Conservation (phyloP, 352 stramenopile genomes). For the Pythium chondricola region DNA sequence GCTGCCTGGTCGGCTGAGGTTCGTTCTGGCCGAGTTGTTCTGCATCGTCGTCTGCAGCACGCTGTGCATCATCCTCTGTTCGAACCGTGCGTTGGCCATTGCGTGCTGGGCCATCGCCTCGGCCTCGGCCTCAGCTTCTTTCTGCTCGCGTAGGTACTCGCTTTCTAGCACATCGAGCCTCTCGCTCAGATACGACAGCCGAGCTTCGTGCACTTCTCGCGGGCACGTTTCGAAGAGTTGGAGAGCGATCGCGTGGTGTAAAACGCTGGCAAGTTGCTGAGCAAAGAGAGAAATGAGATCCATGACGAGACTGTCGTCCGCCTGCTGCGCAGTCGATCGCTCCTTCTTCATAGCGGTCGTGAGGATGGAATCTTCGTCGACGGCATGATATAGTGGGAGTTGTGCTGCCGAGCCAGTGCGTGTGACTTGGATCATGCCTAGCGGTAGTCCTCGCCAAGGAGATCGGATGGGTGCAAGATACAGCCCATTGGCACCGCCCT, state of each 20-base stretch:
- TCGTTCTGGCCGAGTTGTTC: too few species aligned
- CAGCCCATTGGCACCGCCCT: constrained; percentile 42
- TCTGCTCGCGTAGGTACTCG: constrained; percentile 26
- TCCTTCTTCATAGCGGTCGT: constrained; percentile 27
- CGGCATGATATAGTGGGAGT: neutral
- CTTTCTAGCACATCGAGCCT: constrained; percentile 33
- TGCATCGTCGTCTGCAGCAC: constrained; percentile 12
- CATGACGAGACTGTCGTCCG: constrained; percentile 45
- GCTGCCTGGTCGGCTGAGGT: neutral
- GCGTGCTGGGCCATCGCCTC: constrained; percentile 13
- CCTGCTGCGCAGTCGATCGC: constrained; percentile 29
- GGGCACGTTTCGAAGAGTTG: constrained; percentile 47
- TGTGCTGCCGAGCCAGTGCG: constrained; percentile 15
- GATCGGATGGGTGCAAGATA: constrained; percentile 56
- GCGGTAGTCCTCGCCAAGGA: constrained; percentile 33
- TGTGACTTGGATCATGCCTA: constrained; percentile 66
- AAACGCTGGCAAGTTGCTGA: constrained; percentile 43
- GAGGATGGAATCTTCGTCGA: neutral
- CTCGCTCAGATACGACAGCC: constrained; percentile 33
- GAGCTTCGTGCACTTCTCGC: constrained; percentile 39
- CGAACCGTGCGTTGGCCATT: constrained; percentile 13
- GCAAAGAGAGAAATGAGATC: constrained; percentile 52
- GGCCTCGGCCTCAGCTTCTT: constrained; percentile 23
- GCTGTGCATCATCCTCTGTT: constrained; percentile 29
- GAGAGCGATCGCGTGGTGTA: constrained; percentile 48